A percentile compares a stretch with the other conserved stretches of the same genome.
phyloP scores from a whole-genome alignment of 2,329 filamentous ascomycete species.

The Cadophora gregata region DNA sequence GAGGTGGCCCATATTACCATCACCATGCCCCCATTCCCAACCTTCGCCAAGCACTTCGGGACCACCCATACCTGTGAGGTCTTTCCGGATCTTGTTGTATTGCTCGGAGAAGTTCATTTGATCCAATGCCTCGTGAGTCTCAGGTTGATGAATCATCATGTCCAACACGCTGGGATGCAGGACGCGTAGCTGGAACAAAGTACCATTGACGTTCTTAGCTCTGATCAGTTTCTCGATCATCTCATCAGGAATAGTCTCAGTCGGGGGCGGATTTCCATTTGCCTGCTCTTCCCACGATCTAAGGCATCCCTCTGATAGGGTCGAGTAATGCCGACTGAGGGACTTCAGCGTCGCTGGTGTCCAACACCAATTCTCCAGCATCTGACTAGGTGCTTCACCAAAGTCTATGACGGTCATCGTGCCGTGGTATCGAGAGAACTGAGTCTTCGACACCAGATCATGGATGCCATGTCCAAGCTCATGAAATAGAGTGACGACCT shows the following conservation, averaged over 20 bases:
- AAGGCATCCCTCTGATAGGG: neutral
- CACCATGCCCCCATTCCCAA: conserved; percentile 56
- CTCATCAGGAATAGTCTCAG: neutral
- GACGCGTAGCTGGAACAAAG: conserved; percentile 55
- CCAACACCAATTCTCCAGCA: conserved; percentile 52
- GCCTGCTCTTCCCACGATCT: neutral
- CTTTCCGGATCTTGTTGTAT: conserved; percentile 57
- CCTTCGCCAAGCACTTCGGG: conserved; percentile 52
- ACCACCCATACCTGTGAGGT: conserved; percentile 57
- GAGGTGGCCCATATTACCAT: conserved; percentile 58
- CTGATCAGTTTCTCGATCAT: neutral
- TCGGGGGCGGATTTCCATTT: neutral
- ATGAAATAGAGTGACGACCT: conserved; percentile 7
- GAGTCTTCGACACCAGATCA: conserved; percentile 5
- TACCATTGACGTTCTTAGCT: neutral
- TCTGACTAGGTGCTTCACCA: conserved; percentile 48
- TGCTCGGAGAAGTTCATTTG: conserved; percentile 53
- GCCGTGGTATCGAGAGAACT: conserved; percentile 46
- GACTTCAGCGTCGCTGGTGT: conserved; percentile 44
- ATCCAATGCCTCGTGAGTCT: conserved; percentile 49
- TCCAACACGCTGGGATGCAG: conserved; percentile 54
- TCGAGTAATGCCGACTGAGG: conserved; percentile 7
- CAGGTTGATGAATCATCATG: conserved; percentile 41
- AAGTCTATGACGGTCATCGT: conserved; percentile 46
- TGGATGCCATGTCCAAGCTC: conserved; percentile 12